phyloP scores from a whole-genome alignment of 1,284 basidiomycete species.

The Earliella scabrosa region DNA sequence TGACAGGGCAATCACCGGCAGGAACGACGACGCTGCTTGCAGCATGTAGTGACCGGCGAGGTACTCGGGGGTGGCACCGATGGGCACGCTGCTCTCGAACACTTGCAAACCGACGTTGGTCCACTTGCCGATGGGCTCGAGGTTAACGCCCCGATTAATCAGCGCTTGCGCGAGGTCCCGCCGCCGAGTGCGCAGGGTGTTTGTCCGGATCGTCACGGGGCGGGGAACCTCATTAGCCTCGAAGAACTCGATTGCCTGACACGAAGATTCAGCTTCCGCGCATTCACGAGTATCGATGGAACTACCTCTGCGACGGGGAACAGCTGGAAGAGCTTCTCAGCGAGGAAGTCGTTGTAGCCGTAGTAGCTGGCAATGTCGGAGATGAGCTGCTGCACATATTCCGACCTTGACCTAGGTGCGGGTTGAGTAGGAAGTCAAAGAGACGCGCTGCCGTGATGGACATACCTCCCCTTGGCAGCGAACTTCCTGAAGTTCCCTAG shows the following conservation, averaged over 20 bases:
- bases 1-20: slow-evolving; percentile 96
- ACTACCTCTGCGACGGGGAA: slow-evolving; percentile 90
- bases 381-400: slow-evolving; percentile 89
- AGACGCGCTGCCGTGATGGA: not conserved
- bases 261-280: slow-evolving; percentile 9
- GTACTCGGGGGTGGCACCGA: slow-evolving; percentile 98
- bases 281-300: not conserved
- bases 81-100: slow-evolving; percentile 95
- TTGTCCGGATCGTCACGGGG: slow-evolving; percentile 97
- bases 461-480: slow-evolving; percentile 74
- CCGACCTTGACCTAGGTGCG: slow-evolving; percentile 73
- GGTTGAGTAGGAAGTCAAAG: not conserved
- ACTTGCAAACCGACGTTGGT: slow-evolving; percentile 98
- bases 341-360: slow-evolving; percentile 96
- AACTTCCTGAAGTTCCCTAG: slow-evolving; percentile 77
- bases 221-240: slow-evolving; percentile 97
- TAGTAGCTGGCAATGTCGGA: slow-evolving; percentile 94
- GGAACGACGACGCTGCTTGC: slow-evolving; percentile 97
- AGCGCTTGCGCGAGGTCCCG: slow-evolving; percentile 94
- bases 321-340: slow-evolving; percentile 93
- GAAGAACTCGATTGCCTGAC: slow-evolving; percentile 95
- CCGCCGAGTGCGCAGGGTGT: slow-evolving; percentile 92
- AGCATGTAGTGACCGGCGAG: slow-evolving; percentile 99
- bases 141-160: slow-evolving; percentile 94
- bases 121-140: slow-evolving; percentile 99